Conservation (phyloP, 306 rosid species). For the Acmispon strigosus region DNA sequence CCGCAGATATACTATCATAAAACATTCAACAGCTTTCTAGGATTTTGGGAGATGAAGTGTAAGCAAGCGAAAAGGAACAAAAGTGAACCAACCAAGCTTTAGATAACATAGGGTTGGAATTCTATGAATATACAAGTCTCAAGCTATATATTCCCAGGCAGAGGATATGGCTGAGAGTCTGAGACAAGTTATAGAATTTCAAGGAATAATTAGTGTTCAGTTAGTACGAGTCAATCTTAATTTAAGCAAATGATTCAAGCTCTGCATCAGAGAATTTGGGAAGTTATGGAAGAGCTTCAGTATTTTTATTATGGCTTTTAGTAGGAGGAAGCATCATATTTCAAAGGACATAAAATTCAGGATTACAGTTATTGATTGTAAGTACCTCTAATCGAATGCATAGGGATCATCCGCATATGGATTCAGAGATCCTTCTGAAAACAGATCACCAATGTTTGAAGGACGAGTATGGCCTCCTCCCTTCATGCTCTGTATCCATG, state of each 20-base stretch:
- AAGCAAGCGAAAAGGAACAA: not conserved
- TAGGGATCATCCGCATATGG: constrained; percentile 98
- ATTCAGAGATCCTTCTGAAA: constrained; percentile 94
- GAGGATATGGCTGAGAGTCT: not conserved
- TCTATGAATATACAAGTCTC: not conserved
- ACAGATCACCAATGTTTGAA: constrained; percentile 84
- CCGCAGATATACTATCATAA: no score
- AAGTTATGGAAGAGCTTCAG: not conserved
- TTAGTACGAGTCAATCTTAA: not conserved
- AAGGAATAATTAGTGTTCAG: not conserved
- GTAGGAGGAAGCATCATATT: not conserved
- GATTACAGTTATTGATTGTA: constrained; percentile 4
- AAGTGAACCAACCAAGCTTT: not conserved
- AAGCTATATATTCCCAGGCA: constrained; percentile 8
- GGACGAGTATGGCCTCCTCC: constrained; percentile 47
- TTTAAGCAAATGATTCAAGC: not conserved
- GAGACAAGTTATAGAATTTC: not conserved
- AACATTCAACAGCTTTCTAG: not conserved
- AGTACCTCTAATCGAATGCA: constrained; percentile 90
- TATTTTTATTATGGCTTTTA: not conserved
- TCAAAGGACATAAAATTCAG: not conserved
- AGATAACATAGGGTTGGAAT: not conserved
- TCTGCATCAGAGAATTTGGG: not conserved
- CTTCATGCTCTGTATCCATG: constrained; percentile 44
- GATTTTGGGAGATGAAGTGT: not conserved